Evolutionary conservation across 73 alveolate species (phyloP).

Genomic region (Symbiodinium natans): DNA sequence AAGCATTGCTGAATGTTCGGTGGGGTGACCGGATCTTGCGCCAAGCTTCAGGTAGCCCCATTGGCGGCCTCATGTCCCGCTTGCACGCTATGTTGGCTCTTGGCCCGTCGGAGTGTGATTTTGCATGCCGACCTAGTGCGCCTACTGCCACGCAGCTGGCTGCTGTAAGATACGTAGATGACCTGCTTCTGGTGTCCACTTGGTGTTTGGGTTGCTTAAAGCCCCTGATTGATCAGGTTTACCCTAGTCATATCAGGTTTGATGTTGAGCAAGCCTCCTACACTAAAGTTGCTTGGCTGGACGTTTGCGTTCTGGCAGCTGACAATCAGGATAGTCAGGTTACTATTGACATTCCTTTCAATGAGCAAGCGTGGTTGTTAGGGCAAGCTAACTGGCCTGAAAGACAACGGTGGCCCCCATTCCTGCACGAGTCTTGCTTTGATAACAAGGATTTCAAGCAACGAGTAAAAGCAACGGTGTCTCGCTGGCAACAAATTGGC

Average conservation of each 20-base stretch:
- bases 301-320: neutral
- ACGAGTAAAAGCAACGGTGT: neutral
- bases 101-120: neutral
- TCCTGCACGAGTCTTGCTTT: neutral
- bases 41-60: neutral
- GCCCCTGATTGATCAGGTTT: neutral
- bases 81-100: neutral
- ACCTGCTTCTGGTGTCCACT: neutral
- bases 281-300: neutral
- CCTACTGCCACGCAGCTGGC: neutral
- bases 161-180: neutral
- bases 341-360: neutral
- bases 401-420: neutral
- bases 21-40: neutral
- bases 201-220: neutral
- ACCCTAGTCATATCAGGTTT: neutral
- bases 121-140: neutral
- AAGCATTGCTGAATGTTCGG: neutral
- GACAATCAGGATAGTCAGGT: neutral
- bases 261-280: neutral
- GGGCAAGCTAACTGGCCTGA: neutral
- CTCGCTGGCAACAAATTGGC: neutral
- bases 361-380: neutral
- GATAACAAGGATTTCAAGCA: neutral
- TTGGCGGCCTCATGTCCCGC: neutral